Conservation (phyloP, 805 yeast genomes). For the Metschnikowia baotianmanensis region DNA sequence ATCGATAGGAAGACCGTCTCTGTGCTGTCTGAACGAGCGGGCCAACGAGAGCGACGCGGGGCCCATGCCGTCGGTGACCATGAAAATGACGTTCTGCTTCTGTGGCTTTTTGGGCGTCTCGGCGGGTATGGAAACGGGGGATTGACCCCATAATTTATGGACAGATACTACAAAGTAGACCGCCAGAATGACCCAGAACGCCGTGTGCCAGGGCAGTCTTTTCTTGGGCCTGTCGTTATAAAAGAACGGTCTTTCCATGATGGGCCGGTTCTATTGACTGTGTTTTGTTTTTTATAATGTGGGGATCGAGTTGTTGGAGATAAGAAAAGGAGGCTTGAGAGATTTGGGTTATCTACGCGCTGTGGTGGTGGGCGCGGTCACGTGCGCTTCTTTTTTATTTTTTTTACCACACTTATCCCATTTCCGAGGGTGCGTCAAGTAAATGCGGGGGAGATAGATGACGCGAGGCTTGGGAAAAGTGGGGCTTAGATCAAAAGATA, state of each 20-base stretch:
- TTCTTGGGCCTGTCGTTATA: constrained; percentile 7
- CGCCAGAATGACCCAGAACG: too few relatives aligned
- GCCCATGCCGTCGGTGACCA: constrained; percentile 95
- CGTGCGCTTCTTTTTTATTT: constrained; percentile 4
- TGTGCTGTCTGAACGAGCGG: constrained; percentile 65
- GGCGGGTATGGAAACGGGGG: background rate
- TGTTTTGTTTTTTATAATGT: too few relatives aligned
- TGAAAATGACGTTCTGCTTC: constrained; percentile 76
- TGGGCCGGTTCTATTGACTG: too few relatives aligned
- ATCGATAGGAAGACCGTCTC: constrained; percentile 50
- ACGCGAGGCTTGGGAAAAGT: too few relatives aligned
- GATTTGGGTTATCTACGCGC: background rate
- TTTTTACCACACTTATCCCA: background rate
- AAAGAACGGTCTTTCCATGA: constrained; percentile 7
- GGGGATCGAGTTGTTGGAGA: too few relatives aligned
- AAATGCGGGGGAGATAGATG: too few relatives aligned
- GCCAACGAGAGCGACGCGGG: constrained; percentile 82
- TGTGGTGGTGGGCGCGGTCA: background rate
- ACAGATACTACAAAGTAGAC: too few relatives aligned
- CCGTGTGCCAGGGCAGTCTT: too few relatives aligned
- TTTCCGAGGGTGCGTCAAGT: too few relatives aligned
- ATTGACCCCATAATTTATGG: background rate
- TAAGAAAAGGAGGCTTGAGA: too few relatives aligned
- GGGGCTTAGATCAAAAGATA: too few relatives aligned
- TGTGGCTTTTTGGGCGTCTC: constrained; percentile 3